Base-by-base conservation (phyloP, 257 asterid species). In the Nicotiana sylvestris region DNA sequence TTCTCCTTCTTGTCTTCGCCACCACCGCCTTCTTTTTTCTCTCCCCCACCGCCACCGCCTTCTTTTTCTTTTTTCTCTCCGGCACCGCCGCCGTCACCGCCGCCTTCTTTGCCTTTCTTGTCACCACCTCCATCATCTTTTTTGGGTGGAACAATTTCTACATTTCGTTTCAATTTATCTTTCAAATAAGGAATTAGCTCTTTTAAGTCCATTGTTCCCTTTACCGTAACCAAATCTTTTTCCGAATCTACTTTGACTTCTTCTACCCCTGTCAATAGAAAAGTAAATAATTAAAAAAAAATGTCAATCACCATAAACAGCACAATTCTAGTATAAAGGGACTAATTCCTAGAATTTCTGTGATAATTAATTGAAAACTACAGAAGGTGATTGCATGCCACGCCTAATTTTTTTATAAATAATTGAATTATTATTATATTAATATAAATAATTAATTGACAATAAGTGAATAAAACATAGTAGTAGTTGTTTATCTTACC, bases 121-220 rank as follows among this genome's bases (percentile, higher is more conserved):
- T 88, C 84, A 9, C 81, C 90, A 6, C 84, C 89, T 9, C 85
- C 86, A 29, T 76, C 93, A 77, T 91, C 94, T 81, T 93, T 93
- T 84, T 92, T 90, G 0, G 98, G 95, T 29, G 93, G 90, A 7
- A 92, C 84, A 16, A 94, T n/a, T 32, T 94, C 98, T 4, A 96
- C 85, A 2, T 62, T 17, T 70, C 88, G 80, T 83, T 87, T 94
- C 8, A 93, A 85, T 83, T 94, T 96, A 58, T 92, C 97, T 83
- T 92, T 90, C 86, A 96, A 88, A 81, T 88, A 91, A 0, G 91
- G 65, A 0, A 85, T 80, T 33, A 96, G 91, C 43, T 94, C 97
- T 83, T 91, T 94, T 25, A 84, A 86, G 72, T 93, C 90, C 99
- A 94, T 93, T 3, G 93, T 90, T 30, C 99, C 99, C 6, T 81